Conservation (phyloP, 257 asterid genomes). For the Solanum ossicruentum region DNA sequence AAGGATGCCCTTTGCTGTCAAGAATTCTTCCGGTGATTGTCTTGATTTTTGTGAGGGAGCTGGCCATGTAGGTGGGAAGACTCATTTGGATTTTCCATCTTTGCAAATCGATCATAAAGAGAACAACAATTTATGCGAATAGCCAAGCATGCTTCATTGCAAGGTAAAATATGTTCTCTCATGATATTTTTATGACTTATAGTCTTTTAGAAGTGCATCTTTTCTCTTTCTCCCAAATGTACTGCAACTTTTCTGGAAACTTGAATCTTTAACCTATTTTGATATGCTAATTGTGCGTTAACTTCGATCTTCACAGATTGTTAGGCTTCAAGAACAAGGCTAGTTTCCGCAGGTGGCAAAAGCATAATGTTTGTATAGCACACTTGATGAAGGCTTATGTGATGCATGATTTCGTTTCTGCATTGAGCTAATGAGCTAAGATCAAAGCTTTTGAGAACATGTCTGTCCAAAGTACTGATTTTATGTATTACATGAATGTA, state of each 20-base stretch:
- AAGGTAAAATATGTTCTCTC: not conserved
- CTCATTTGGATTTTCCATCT: conserved; percentile 8
- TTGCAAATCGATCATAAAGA: conserved; percentile 21
- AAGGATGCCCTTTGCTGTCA: conserved; percentile 34
- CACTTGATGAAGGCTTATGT: not conserved
- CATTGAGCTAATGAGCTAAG: not conserved
- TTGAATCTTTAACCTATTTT: not conserved
- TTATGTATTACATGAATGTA: not conserved
- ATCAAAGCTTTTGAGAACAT: not conserved
- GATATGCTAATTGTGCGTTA: not conserved
- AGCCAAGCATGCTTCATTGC: not conserved
- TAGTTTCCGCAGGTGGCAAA: not conserved
- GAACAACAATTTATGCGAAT: conserved; percentile 5
- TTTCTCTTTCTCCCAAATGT: not conserved
- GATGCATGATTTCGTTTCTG: not conserved
- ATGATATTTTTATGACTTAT: not conserved
- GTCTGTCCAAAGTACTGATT: not conserved
- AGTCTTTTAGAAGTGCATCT: not conserved
- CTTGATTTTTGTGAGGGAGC: conserved; percentile 11
- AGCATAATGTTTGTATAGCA: not conserved
- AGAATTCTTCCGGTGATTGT: conserved; percentile 11
- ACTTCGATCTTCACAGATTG: not conserved
- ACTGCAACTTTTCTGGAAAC: not conserved
- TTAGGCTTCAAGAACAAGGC: not conserved
- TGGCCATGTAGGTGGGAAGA: conserved; percentile 8